phyloP scores from a whole-genome alignment of 2,329 filamentous ascomycete species.

The Cryphonectria parasitica region DNA sequence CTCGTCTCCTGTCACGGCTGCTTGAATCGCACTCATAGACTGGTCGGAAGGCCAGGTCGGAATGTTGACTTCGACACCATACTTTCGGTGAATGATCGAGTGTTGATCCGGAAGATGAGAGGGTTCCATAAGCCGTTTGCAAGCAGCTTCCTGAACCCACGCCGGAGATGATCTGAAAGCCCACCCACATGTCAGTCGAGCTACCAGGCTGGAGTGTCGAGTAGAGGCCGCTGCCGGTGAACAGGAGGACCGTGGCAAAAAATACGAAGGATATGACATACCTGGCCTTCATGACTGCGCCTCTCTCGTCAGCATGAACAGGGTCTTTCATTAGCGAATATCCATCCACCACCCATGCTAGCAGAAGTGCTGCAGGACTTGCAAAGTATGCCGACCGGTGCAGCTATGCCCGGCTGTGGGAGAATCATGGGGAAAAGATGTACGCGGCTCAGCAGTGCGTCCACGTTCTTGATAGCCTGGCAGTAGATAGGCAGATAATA shows the following conservation, averaged over 20 bases:
- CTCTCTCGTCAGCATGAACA: not conserved
- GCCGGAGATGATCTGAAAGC: conserved; percentile 11
- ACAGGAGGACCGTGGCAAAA: not conserved
- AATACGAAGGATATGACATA: not conserved
- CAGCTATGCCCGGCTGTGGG: not conserved
- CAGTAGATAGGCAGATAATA: conserved; percentile 45
- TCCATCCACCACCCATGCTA: conserved; percentile 14
- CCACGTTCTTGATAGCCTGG: conserved; percentile 39
- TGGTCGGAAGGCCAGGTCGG: no score
- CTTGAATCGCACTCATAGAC: not conserved
- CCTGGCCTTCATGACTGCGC: not conserved
- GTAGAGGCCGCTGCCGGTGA: not conserved
- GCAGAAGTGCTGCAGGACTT: conserved; percentile 7
- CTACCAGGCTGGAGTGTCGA: not conserved
- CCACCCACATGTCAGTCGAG: conserved; percentile 6
- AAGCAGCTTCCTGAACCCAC: conserved; percentile 4
- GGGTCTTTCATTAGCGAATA: rapidly evolving
- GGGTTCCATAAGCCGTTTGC: not conserved
- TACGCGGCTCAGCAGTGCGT: conserved; percentile 40
- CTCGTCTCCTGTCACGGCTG: conserved; percentile 15
- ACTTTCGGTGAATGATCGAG: no score
- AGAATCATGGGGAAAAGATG: conserved; percentile 38
- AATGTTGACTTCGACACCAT: no score
- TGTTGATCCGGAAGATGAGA: no score
- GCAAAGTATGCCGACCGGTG: no score